Evolutionary conservation across 2,329 filamentous ascomycete genomes (phyloP).

Genomic region (Fusarium anthophilum): DNA sequence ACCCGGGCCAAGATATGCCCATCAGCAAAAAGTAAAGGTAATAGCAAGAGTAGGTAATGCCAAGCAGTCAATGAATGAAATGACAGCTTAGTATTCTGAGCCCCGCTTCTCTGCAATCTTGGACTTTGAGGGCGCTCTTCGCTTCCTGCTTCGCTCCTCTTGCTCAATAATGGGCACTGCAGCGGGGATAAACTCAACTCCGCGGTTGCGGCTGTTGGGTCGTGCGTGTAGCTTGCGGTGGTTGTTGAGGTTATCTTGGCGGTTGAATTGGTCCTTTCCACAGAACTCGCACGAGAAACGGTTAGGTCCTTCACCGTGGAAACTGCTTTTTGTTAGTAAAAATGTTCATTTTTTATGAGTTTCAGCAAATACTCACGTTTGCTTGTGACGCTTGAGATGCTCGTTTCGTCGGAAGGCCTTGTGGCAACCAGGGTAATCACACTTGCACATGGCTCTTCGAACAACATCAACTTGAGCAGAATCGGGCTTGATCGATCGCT

Average conservation of each 20-base stretch:
- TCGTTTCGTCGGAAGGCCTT: constrained; percentile 63
- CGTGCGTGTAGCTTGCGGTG: constrained; percentile 54
- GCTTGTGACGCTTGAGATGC: constrained; percentile 65
- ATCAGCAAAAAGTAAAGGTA: not conserved
- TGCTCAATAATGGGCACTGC: constrained; percentile 53
- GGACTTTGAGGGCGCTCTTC: constrained; percentile 51
- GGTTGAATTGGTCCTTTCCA: constrained; percentile 53
- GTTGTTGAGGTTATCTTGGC: constrained; percentile 54
- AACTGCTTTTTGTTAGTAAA: constrained; percentile 30
- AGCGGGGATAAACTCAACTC: constrained; percentile 52
- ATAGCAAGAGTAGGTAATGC: not conserved
- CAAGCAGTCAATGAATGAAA: not conserved
- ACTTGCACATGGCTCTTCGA: constrained; percentile 55
- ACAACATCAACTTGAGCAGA: constrained; percentile 48
- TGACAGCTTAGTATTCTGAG: constrained; percentile 39
- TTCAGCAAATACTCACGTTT: constrained; percentile 54
- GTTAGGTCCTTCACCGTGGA: constrained; percentile 52
- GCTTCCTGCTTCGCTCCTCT: constrained; percentile 53
- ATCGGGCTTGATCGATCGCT: constrained; percentile 44
- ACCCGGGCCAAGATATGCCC: constrained; percentile 24
- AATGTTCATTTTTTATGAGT: not conserved
- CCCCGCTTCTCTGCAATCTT: constrained; percentile 47
- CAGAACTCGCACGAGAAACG: constrained; percentile 55
- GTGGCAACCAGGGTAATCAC: constrained; percentile 57
- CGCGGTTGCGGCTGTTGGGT: constrained; percentile 52